Evolutionary conservation across 345 rosid species (phyloP).

Genomic region (Brassica nigra): DNA sequence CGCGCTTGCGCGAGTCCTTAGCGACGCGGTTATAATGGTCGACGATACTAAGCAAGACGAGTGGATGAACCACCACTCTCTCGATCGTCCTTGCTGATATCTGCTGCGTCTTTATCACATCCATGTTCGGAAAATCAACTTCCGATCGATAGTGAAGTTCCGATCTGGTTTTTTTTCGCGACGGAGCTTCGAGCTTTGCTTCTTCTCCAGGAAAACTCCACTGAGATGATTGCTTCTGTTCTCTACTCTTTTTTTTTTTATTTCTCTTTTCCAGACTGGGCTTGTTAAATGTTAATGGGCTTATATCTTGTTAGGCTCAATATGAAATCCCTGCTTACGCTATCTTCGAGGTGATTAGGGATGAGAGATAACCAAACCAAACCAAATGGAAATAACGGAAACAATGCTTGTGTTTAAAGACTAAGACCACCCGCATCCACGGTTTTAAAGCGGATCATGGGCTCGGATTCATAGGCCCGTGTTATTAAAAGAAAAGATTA

Average conservation of each 20-base stretch:
- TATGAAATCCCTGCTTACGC: neutral
- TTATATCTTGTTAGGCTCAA: neutral
- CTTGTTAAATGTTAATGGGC: slow-evolving; percentile 18
- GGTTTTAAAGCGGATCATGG: too few relatives aligned
- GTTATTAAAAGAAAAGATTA: too few relatives aligned
- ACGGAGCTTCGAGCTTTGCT: slow-evolving; percentile 24
- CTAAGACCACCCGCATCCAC: neutral
- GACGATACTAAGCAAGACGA: slow-evolving; percentile 92
- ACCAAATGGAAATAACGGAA: neutral
- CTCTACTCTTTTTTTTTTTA: neutral
- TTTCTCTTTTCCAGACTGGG: neutral
- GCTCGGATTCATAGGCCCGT: too few relatives aligned
- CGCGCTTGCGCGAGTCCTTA: slow-evolving; percentile 86
- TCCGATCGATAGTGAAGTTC: slow-evolving; percentile 1
- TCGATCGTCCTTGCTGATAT: slow-evolving; percentile 74
- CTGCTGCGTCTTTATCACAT: slow-evolving; percentile 92
- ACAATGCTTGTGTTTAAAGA: neutral
- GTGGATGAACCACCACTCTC: slow-evolving; percentile 93
- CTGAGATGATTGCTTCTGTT: neutral
- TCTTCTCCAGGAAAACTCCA: slow-evolving; percentile 42
- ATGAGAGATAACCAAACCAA: neutral
- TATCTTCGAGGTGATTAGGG: neutral
- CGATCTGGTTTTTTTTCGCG: neutral
- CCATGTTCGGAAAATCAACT: slow-evolving; percentile 49
- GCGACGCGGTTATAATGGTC: slow-evolving; percentile 96